Evolutionary conservation across 179 eudicot species (phyloP), one percentile per base, ranked within the genome.

Genomic region (Spinacia oleracea): DNA sequence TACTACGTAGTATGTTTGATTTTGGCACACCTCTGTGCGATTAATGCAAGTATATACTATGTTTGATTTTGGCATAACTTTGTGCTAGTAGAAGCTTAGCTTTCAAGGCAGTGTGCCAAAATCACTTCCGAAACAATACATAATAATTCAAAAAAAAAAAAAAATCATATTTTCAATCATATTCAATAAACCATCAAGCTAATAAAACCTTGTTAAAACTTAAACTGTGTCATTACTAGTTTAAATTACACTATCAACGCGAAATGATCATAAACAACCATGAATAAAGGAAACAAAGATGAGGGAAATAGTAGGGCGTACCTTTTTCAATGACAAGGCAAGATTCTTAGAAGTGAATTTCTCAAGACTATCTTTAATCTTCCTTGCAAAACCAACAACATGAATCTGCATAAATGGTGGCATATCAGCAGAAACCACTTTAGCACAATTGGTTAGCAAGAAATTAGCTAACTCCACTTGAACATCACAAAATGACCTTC

Each of bases 351-450:
- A 86, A 78, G 91, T 89, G 88, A 95, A 95, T 78, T 91, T 95
- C 78, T 95, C 98, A 83, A 95, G 82, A 80, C 98, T 93, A 84
- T 95, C 98, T 84, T 78, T 81, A 62, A 92, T 79, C 79, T 93
- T 91, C 82, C 98, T 95, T 71, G 98, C 95, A 87, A 84, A 87
- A 79, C 90, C 90, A 75, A 95, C 93, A 82, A 93, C 97, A 83
- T 95, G 98, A n/a, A 91, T 91, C 82, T 93, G 97, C 92, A 95
- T 91, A 75, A 87, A 89, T 11, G 97, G 91, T 0, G 95, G 89
- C 98, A 95, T 95, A 83, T 93, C 97, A 77, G 88, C 91, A 40
- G 94, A 83, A 58, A 93, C 92, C 40, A 95, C 88, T 83, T 87
- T 95, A 15, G 91, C 98, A 78, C 97, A 92, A 74, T 75, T 89